phyloP scores from a whole-genome alignment of 2,329 filamentous ascomycete species.

The Nemania diffusa region DNA sequence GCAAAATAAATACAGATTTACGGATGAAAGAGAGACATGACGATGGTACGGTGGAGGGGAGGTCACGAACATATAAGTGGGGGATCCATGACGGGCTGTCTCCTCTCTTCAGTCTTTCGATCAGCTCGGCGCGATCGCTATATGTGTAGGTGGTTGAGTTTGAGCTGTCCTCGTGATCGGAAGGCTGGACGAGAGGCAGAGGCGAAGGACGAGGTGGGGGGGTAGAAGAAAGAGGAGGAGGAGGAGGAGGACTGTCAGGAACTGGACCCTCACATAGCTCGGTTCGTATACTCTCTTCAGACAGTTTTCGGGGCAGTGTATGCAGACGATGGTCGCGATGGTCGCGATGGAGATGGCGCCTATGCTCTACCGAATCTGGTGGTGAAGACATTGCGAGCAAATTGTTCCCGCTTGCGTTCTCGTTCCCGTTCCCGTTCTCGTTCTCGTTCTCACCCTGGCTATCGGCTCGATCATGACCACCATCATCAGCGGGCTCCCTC shows the following conservation, averaged over 20 bases:
- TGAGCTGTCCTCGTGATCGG: slow-evolving; percentile 43
- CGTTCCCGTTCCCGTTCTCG: not conserved
- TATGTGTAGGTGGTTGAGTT: slow-evolving; percentile 54
- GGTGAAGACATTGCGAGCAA: slow-evolving; percentile 41
- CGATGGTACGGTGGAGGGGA: not conserved
- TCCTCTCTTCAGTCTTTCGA: slow-evolving; percentile 82
- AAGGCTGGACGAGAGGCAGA: slow-evolving; percentile 41
- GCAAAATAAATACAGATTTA: not conserved
- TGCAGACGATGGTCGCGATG: slow-evolving; percentile 27
- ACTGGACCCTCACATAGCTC: slow-evolving; percentile 70
- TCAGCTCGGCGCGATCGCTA: slow-evolving; percentile 79
- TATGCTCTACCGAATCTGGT: slow-evolving; percentile 29
- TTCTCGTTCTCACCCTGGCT: not conserved
- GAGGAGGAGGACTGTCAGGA: slow-evolving; percentile 53
- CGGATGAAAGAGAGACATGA: not conserved
- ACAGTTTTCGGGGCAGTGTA: slow-evolving; percentile 53
- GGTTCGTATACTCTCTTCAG: slow-evolving; percentile 70
- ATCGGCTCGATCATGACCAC: slow-evolving; percentile 17
- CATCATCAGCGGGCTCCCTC: slow-evolving; percentile 45
- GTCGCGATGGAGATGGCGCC: not conserved
- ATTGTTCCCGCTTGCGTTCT: slow-evolving; percentile 6
- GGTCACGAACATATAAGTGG: slow-evolving; percentile 66
- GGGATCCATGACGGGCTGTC: slow-evolving; percentile 80
- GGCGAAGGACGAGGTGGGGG: slow-evolving; percentile 38
- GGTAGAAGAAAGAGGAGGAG: slow-evolving; percentile 42